Percentiles rank a stretch among this genome's conserved stretches.
Evolutionary conservation across 2,329 filamentous ascomycete species (phyloP).

Genomic region (Passalora sequoiae): DNA sequence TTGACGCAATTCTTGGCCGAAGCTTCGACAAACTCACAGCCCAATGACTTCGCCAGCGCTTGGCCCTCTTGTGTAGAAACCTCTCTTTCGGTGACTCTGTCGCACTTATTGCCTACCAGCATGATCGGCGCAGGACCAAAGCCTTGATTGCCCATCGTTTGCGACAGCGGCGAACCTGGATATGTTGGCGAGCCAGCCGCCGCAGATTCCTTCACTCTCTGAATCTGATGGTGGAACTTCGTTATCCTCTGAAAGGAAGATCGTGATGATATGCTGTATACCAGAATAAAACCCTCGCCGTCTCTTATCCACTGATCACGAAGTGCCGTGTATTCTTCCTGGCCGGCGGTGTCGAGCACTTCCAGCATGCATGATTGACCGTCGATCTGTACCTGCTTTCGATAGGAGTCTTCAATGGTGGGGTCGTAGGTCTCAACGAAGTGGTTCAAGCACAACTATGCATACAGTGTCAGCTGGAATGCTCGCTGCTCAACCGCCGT

Average conservation of each 20-base stretch:
- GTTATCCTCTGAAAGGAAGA: slow-evolving; percentile 93
- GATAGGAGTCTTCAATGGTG: slow-evolving; percentile 64
- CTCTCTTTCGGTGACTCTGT: slow-evolving; percentile 90
- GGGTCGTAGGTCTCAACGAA: slow-evolving; percentile 87
- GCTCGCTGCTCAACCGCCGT: not conserved
- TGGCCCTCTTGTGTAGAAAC: slow-evolving; percentile 95
- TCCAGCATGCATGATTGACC: slow-evolving; percentile 95
- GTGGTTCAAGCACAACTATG: slow-evolving; percentile 87
- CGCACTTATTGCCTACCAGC: slow-evolving; percentile 98
- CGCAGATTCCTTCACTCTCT: slow-evolving; percentile 89
- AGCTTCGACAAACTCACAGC: slow-evolving; percentile 94
- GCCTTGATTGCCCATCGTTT: slow-evolving; percentile 48
- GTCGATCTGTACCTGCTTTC: slow-evolving; percentile 77
- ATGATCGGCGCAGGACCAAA: slow-evolving; percentile 82
- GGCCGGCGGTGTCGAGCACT: slow-evolving; percentile 92
- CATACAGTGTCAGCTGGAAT: slow-evolving; percentile 10
- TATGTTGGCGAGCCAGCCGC: slow-evolving; percentile 67
- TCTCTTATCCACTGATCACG: slow-evolving; percentile 98
- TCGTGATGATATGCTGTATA: slow-evolving; percentile 97
- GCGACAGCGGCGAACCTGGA: slow-evolving; percentile 65
- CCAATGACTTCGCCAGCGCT: slow-evolving; percentile 82
- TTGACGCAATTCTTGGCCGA: slow-evolving; percentile 98
- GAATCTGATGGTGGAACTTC: slow-evolving; percentile 93
- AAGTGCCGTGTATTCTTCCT: slow-evolving; percentile 96
- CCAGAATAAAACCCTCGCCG: slow-evolving; percentile 92